Percentiles rank a stretch among this genome's conserved stretches.
phyloP scores from a whole-genome alignment of 2,329 filamentous ascomycete genomes.

The Diaporthe caulivora region DNA sequence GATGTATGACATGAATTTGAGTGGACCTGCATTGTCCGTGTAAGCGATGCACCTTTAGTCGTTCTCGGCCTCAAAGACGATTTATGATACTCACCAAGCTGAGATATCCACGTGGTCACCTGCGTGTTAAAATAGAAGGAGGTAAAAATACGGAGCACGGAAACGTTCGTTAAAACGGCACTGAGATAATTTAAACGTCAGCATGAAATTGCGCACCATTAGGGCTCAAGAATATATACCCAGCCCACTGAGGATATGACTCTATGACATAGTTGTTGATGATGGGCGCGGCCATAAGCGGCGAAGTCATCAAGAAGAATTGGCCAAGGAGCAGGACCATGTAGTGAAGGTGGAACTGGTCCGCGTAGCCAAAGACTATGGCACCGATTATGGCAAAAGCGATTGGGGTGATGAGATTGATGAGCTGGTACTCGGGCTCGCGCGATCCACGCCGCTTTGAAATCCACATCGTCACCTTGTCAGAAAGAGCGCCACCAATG shows the following conservation, averaged over 20 bases:
- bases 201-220: neutral
- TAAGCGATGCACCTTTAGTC: neutral
- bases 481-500: conserved; percentile 6
- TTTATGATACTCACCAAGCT: conserved; percentile 10
- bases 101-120: conserved; percentile 45
- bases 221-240: conserved; percentile 11
- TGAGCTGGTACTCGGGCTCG: conserved; percentile 22
- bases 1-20: conserved; percentile 27
- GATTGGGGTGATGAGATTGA: conserved; percentile 1
- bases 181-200: neutral
- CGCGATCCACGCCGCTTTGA: conserved; percentile 30
- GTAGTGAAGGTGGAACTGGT: conserved; percentile 19
- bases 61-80: fast-evolving
- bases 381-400: conserved; percentile 4
- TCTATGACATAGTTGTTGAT: conserved; percentile 13
- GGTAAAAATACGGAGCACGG: conserved; percentile 46
- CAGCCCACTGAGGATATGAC: neutral
- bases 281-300: neutral
- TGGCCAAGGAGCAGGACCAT: neutral
- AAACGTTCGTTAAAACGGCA: conserved; percentile 49
- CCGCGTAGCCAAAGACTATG: neutral
- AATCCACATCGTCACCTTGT: conserved; percentile 27
- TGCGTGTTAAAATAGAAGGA: conserved; percentile 46
- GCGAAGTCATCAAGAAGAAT: conserved; percentile 4
- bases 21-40: neutral